phyloP scores from a whole-genome alignment of 768 basidiomycete species.

The Mycena chlorophos region DNA sequence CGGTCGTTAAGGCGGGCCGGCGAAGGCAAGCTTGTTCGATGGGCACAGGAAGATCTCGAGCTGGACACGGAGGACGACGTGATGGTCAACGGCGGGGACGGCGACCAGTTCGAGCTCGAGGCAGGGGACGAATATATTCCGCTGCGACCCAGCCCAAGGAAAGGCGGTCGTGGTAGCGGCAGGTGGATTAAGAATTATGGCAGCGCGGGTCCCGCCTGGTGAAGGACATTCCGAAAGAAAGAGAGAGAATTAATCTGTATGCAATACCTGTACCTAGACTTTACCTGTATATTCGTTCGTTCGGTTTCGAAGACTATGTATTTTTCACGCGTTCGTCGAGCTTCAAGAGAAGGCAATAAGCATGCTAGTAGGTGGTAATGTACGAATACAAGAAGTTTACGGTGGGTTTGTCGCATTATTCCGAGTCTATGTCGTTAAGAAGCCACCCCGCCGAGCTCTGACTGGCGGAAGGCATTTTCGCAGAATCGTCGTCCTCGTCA shows the following conservation, averaged over 20 bases:
- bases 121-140: slow-evolving; percentile 47
- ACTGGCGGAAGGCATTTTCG: background rate
- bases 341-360: too few relatives aligned
- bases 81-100: slow-evolving; percentile 43
- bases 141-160: slow-evolving; percentile 36
- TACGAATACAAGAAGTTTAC: background rate
- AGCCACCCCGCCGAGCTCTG: background rate
- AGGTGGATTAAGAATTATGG: slow-evolving; percentile 17
- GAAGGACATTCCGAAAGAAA: background rate
- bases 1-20: slow-evolving; percentile 23
- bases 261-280: too few relatives aligned
- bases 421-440: background rate
- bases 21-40: slow-evolving; percentile 43
- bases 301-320: too few relatives aligned
- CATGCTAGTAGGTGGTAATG: background rate
- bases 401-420: too few relatives aligned
- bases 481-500: background rate
- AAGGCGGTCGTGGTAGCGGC: slow-evolving; percentile 2
- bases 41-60: slow-evolving; percentile 50
- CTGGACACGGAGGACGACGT: slow-evolving; percentile 41
- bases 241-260: background rate
- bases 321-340: too few relatives aligned
- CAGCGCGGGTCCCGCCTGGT: slow-evolving; percentile 20
- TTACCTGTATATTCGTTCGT: too few relatives aligned
- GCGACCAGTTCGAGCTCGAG: slow-evolving; percentile 29